phyloP scores from a whole-genome alignment of 1,139 yeast genomes.

The Taphrina wiesneri region DNA sequence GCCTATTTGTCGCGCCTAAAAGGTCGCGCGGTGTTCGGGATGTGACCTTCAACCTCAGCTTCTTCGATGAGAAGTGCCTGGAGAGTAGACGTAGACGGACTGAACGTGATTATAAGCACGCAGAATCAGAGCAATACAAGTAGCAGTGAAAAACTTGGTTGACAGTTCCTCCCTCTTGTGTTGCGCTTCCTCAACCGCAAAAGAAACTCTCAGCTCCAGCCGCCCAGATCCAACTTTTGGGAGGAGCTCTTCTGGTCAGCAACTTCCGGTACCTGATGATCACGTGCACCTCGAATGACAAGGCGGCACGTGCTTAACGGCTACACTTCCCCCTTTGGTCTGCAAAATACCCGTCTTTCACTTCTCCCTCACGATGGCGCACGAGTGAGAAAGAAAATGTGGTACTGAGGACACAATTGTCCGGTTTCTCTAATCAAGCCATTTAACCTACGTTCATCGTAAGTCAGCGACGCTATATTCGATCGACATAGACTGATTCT shows the following conservation, averaged over 20 bases:
- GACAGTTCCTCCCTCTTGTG: background rate
- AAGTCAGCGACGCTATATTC: background rate
- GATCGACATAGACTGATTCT: background rate
- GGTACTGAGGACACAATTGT: background rate
- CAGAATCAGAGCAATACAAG: no score
- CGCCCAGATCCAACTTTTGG: background rate
- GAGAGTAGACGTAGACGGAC: background rate
- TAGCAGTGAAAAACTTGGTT: background rate
- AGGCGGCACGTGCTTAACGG: background rate
- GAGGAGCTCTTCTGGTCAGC: background rate
- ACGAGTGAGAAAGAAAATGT: background rate
- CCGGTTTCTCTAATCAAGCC: background rate
- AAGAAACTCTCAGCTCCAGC: background rate
- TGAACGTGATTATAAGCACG: background rate
- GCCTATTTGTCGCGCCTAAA: background rate
- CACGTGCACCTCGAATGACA: background rate
- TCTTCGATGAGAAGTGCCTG: background rate
- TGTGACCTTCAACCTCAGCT: background rate
- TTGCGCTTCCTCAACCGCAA: background rate
- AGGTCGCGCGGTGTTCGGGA: background rate
- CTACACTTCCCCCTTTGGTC: background rate
- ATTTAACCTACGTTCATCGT: conserved; percentile 2
- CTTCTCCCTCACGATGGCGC: background rate
- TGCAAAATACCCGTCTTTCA: background rate
- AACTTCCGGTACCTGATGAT: background rate